Conservation (phyloP, 352 stramenopile species). For the Phytophthora capsici region DNA sequence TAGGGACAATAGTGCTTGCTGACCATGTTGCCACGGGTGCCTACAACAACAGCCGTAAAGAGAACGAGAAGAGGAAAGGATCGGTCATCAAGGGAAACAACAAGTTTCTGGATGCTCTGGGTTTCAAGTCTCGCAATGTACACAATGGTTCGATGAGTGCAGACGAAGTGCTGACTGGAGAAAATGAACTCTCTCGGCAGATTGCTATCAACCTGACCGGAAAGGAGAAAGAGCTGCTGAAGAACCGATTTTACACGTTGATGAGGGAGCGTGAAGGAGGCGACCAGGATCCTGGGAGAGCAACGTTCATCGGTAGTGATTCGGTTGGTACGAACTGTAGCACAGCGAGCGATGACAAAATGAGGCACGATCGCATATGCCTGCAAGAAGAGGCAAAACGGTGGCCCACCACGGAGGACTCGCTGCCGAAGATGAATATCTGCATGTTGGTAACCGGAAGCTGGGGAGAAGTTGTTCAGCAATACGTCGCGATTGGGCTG, state of each 20-base stretch:
- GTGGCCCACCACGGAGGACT: neutral
- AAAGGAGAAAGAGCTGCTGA: constrained; percentile 39
- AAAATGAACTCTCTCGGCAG: constrained; percentile 25
- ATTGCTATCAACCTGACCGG: constrained; percentile 45
- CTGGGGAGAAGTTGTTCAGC: constrained; percentile 48
- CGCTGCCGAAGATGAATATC: constrained; percentile 33
- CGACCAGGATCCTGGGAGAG: too few species aligned
- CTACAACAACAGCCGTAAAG: constrained; percentile 52
- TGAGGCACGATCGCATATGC: too few species aligned
- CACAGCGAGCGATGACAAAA: too few species aligned
- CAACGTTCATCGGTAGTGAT: too few species aligned
- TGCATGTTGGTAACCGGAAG: constrained; percentile 43
- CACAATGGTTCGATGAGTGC: constrained; percentile 52
- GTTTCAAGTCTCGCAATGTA: constrained; percentile 37
- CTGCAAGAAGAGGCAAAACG: too few species aligned
- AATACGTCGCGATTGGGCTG: constrained; percentile 57
- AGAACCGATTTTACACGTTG: constrained; percentile 41
- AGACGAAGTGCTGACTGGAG: constrained; percentile 38
- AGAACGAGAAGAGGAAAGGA: constrained; percentile 50
- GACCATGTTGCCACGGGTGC: constrained; percentile 62
- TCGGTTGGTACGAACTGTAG: too few species aligned
- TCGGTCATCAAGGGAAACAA: constrained; percentile 49
- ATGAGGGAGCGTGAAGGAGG: constrained; percentile 27
- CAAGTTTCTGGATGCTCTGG: constrained; percentile 39
- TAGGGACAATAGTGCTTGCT: constrained; percentile 56